phyloP scores from a whole-genome alignment of 352 stramenopile genomes.

The Phytopythium cucurbitacearum region DNA sequence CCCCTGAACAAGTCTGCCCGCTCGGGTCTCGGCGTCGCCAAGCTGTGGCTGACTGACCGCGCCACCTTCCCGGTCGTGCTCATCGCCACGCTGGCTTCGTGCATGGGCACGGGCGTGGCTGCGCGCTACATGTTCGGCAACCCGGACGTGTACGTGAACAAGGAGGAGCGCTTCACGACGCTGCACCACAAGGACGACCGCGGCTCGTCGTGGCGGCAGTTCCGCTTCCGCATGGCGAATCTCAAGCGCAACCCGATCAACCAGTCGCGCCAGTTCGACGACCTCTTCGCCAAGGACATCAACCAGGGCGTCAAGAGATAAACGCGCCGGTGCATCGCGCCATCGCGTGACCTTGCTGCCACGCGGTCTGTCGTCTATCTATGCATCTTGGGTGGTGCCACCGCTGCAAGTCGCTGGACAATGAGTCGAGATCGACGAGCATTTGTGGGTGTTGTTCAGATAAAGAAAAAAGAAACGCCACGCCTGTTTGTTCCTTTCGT shows the following conservation, averaged over 20 bases:
- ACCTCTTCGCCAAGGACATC: conserved; percentile 46
- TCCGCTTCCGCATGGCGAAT: conserved; percentile 65
- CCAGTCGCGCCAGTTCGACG: conserved; percentile 63
- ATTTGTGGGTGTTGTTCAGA: conserved; percentile 9
- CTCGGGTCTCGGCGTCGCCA: conserved; percentile 32
- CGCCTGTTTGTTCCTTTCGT: conserved; percentile 8
- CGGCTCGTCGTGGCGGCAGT: conserved; percentile 46
- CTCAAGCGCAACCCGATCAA: conserved; percentile 67
- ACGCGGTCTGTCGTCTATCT: neutral
- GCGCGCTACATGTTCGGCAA: conserved; percentile 46
- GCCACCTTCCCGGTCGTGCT: conserved; percentile 60
- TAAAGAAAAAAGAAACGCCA: conserved; percentile 20
- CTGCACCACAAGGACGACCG: conserved; percentile 45
- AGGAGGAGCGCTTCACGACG: conserved; percentile 37
- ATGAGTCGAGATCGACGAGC: conserved; percentile 1
- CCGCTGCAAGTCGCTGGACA: conserved; percentile 3
- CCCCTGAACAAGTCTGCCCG: conserved; percentile 12
- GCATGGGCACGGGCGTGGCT: conserved; percentile 24
- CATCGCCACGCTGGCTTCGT: conserved; percentile 28
- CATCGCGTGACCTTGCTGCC: neutral
- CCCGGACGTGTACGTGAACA: conserved; percentile 67
- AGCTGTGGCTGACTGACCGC: conserved; percentile 60
- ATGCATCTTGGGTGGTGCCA: conserved; percentile 7
- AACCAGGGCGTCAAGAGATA: conserved; percentile 59
- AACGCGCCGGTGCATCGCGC: conserved; percentile 2